Evolutionary conservation across 164 flowering plant species (phyloP), one percentile per base, ranked within the genome.

Genomic region (Nymphaea thermarum): DNA sequence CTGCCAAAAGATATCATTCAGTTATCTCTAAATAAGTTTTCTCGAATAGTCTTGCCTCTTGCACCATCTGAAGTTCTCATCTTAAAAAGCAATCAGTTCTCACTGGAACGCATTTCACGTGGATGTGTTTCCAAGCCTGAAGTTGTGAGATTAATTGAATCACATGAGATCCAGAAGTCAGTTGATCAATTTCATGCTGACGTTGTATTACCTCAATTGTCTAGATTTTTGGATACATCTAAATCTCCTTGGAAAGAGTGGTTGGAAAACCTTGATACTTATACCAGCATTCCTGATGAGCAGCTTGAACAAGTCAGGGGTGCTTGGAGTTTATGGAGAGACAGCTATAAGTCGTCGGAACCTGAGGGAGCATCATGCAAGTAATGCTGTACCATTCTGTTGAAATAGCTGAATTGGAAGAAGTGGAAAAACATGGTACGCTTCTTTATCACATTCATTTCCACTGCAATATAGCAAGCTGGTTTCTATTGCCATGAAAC

Each of bases 11-110:
- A 93, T 73, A 71, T 87, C 65, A 66, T 93, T n/a, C 68, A 76
- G 43, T 57, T 93, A 72, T 90, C 98, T 12, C 76, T 93, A 63
- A 61, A 73, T 72, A 93, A 90, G 77, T 87, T 86, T 73, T 81
- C 97, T 4, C 76, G 98, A 65, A 85, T 90, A 67, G 75, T 86
- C n/a, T 72, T 90, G 57, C 98, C 98, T 4, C 83, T 90, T 77
- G 97, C 98, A 64, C 97, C 97, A 14, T 82, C 98, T 18, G 98
- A 93, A 77, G 94, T 82, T 51, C 71, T 93, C 57, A 67, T 93
- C 45, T 77, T 90, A 70, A 82, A 89, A 72, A 83, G 88, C 8
- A 90, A 90, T 67, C 76, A 76, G 60, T 93, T 80, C 71, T 73
- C 78, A 0, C 4, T 80, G 59, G 79, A 86, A 71, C 80, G 75